A percentile compares a stretch with the other conserved stretches of the same genome.
Conservation (phyloP, 176 grass and related monocot species). For the Oropetium thomaeum region DNA sequence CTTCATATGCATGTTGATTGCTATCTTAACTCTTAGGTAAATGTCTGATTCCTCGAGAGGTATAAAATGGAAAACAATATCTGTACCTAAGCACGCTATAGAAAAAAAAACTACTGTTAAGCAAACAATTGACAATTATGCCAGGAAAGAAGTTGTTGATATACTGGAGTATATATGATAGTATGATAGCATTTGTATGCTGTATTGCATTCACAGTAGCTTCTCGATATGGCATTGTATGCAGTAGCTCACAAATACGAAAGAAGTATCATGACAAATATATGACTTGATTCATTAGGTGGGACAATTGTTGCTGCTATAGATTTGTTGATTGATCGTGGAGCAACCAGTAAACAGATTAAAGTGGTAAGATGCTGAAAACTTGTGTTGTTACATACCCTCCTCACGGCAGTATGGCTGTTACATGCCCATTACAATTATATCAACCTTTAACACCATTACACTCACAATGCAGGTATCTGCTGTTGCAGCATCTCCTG, state of each 20-base stretch:
- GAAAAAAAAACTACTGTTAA: slow-evolving; percentile 17
- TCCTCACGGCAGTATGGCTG: no score
- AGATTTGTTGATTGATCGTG: slow-evolving; percentile 84
- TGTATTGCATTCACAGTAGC: no score
- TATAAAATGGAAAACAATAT: not conserved
- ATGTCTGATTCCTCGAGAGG: not conserved
- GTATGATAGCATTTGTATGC: no score
- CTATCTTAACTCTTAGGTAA: slow-evolving; percentile 28
- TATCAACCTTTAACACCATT: slow-evolving; percentile 7
- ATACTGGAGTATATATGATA: no score
- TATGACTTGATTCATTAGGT: slow-evolving; percentile 56
- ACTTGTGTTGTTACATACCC: no score
- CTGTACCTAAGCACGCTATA: slow-evolving; percentile 8
- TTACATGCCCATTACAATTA: not conserved
- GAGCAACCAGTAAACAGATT: slow-evolving; percentile 77
- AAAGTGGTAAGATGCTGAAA: slow-evolving; percentile 70
- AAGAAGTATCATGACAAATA: not conserved
- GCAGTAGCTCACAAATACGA: not conserved
- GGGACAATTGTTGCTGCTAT: slow-evolving; percentile 90
- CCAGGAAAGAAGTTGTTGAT: not conserved
- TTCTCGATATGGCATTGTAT: slow-evolving; percentile 4
- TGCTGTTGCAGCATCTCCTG: slow-evolving; percentile 88
- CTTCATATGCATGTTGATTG: not conserved
- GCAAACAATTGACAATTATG: not conserved
- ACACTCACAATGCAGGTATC: slow-evolving; percentile 54